Evolutionary conservation across 2,329 filamentous ascomycete species (phyloP), one percentile per base, ranked within the genome.

Genomic region (Penicillium hordei): DNA sequence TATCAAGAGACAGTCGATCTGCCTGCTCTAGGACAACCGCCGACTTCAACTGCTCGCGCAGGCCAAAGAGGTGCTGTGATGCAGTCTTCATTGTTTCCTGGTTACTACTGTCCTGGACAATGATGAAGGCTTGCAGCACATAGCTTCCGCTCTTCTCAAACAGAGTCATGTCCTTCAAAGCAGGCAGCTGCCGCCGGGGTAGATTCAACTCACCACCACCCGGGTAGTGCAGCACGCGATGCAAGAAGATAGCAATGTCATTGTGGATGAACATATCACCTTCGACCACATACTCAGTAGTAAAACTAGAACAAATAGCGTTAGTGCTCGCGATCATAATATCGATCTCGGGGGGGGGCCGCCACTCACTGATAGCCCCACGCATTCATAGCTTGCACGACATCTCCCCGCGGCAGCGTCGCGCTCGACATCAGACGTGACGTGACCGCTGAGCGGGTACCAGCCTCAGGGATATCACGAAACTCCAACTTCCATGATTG

Each of bases 1-100:
- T 85, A 68, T 88, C 85, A 60, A 88, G 72, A 27, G 81, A 76
- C 49, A 88, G 71, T 49, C 86, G 76, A 70, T 88, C 84, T 1
- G 82, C 83, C 45, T 82, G 78, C 46, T 80, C 77, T 63, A 88
- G 68, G 51, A 83, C 81, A 23, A 88, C 80, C 17, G 81, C 82
- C 10, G 73, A 74, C 64, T 81, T 83, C 71, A 88, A 76, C 57
- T 78, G 76, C 55, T 82, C 79, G 64, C 82, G 82, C 61, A 87
- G 78, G 1, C 70, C 75, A 62, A 82, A 74, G 42, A 88, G 67
- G 67, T 87, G 83, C 58, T 79, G 76, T 27, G 81, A 81, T 0
- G 81, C 85, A 29, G 74, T 73, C 51, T 82, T 82, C 64, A 84
- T 77, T 19, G 84, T 75, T 50, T 81, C 79, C 27, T 81, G 78